A percentile compares a stretch with the other conserved stretches of the same genome.
These are phyloP conservation scores for Cladophialophora psammophila DNA, from an alignment of 2,329 filamentous ascomycete species.

Conservation along the genomic window DNA sequence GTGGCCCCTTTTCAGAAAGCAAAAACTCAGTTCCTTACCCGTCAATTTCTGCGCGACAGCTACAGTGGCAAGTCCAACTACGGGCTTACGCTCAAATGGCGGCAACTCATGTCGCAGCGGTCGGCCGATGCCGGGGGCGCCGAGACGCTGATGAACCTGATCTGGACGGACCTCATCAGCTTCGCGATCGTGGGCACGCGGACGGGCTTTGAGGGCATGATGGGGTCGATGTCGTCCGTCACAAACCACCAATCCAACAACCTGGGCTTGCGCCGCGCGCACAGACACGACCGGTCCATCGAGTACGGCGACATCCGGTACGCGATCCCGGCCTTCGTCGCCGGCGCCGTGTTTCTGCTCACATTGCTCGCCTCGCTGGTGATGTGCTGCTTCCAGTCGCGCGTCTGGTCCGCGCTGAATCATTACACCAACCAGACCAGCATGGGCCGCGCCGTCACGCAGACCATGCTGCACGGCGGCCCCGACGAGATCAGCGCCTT, in stretches of 20 bases:
- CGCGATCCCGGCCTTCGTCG: constrained; percentile 7
- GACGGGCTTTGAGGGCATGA: constrained; percentile 22
- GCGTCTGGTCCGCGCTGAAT: not conserved
- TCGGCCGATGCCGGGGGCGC: constrained; percentile 35
- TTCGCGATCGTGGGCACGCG: constrained; percentile 52
- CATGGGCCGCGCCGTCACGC: constrained; percentile 3
- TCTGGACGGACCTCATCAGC: constrained; percentile 56
- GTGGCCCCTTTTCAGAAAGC: too few species aligned
- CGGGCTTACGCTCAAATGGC: constrained; percentile 29
- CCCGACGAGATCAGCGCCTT: not conserved
- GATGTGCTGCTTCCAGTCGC: constrained; percentile 3
- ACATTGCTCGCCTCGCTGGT: not conserved
- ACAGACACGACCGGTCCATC: constrained; percentile 6
- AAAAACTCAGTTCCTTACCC: too few species aligned
- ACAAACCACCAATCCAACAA: not conserved
- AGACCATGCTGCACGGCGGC: not conserved
- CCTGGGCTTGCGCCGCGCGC: not conserved
- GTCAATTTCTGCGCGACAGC: not conserved
- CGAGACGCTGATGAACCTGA: constrained; percentile 51
- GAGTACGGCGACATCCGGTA: constrained; percentile 9
- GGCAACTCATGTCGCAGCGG: constrained; percentile 42
- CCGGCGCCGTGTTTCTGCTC: not conserved
- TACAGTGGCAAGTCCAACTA: constrained; percentile 15
- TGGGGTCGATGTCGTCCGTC: constrained; percentile 14
- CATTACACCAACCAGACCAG: constrained; percentile 10